These are phyloP conservation scores for Turritis glabra DNA, from an alignment of 345 rosid species.

Conservation along the genomic window DNA sequence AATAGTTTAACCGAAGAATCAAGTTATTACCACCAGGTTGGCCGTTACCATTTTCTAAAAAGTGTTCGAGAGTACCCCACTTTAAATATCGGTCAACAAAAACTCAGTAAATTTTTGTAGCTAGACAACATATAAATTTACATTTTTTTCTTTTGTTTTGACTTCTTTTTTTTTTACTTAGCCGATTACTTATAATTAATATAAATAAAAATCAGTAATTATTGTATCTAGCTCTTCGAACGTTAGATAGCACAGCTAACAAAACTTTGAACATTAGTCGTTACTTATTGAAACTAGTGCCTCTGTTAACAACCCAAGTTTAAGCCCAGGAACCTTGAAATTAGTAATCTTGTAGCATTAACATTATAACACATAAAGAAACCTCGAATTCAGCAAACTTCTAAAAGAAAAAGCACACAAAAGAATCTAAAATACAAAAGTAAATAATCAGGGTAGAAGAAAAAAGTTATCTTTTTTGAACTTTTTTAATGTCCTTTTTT, in stretches of 20 bases:
- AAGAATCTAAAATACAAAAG: conserved; percentile 20
- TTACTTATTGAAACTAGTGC: neutral
- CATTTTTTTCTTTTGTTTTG: no score
- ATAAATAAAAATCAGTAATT: neutral
- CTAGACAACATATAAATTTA: no score
- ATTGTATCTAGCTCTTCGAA: neutral
- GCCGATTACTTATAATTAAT: neutral
- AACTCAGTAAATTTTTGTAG: neutral
- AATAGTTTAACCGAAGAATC: neutral
- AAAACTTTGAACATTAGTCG: neutral
- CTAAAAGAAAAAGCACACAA: conserved; percentile 21
- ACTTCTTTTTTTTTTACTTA: neutral
- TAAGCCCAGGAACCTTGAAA: conserved; percentile 12
- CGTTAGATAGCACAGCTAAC: neutral
- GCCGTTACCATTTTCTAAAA: neutral
- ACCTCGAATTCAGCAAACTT: conserved; percentile 27
- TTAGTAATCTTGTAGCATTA: conserved; percentile 25
- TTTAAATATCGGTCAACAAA: neutral
- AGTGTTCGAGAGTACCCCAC: neutral
- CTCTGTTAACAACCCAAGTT: neutral
- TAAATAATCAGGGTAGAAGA: conserved; percentile 12
- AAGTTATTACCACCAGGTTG: neutral
- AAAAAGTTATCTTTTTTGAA: conserved; percentile 22
- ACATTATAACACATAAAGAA: conserved; percentile 23
- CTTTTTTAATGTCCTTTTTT: conserved; percentile 6